Evolutionary conservation across 345 rosid genomes (phyloP), one percentile per base, ranked within the genome.

Genomic region (Pseudoturritis turrita): DNA sequence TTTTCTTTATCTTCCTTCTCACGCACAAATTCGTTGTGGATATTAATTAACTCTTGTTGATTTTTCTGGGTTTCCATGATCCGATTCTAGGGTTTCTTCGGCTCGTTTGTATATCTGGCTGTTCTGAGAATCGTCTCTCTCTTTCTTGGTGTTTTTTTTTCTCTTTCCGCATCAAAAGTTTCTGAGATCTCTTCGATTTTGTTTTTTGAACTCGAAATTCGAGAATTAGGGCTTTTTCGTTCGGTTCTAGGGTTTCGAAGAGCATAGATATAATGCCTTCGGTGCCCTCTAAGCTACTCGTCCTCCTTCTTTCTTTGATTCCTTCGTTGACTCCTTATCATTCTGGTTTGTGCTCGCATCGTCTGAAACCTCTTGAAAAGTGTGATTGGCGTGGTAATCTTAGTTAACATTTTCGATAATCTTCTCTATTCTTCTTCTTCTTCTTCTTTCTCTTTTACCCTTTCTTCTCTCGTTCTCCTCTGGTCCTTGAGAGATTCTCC

Each of bases 301-400:
- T 80, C 14, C 77, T 81, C 12, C 81, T 65, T 8, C 78, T 61
- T 44, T 65, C 71, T 40, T 76, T 83, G 52, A 29, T 82, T 43
- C 89, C 97, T 60, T 85, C 87, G 68, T 56, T 88, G 80, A 81
- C 81, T 15, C 84, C 77, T 39, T 84, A 79, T 72, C 84, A 84
- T 68, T 79, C 83, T 51, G 91, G 90, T 65, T 84, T 81, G 65
- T 78, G 78, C 68, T 88, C 89, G 2, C 85, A 89, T 82, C 97
- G 98, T 81, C 67, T 88, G 71, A 96, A 92, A 82, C 88, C 79
- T 77, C 91, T 95, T 62, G 83, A 89, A 71, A 95, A 95, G 78
- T 51, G 96, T 71, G 93, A 92, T 87, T 85, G 97, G 80, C 99
- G 97, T 83, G 96, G 94, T 88, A 88, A 88, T 81, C 98, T 92